Evolutionary conservation across 129 eudicot genomes (phyloP).

Genomic region (Oenanthe sinensis): DNA sequence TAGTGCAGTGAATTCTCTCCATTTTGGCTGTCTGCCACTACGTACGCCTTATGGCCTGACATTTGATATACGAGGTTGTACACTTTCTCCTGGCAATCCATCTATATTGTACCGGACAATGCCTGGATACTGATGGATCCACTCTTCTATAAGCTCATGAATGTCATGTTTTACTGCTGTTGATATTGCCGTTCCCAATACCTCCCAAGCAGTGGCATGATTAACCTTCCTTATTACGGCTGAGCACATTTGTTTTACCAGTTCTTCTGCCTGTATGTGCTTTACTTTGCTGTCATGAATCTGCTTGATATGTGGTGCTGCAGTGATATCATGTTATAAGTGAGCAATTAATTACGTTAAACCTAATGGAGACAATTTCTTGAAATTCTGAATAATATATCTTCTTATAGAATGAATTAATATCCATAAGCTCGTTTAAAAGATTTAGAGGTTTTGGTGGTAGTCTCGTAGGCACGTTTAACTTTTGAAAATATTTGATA

Average conservation of each 20-base stretch:
- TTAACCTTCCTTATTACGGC: neutral
- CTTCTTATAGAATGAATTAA: too few species aligned
- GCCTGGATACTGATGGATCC: neutral
- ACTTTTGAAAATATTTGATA: too few species aligned
- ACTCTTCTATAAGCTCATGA: constrained; percentile 4
- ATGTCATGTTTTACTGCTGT: neutral
- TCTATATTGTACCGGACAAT: neutral
- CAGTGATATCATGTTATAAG: neutral
- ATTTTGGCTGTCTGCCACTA: neutral
- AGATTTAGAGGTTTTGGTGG: too few species aligned
- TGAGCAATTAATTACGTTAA: neutral
- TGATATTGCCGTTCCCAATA: neutral
- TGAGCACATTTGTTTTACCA: neutral
- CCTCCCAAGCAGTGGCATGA: neutral
- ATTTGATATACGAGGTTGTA: constrained; percentile 5
- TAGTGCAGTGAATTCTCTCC: neutral
- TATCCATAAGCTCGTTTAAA: neutral
- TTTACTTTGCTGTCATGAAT: neutral
- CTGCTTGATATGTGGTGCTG: neutral
- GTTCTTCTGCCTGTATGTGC: neutral
- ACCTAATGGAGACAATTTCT: neutral
- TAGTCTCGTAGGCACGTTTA: neutral
- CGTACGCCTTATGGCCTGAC: neutral
- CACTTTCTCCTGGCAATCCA: constrained; percentile 3
- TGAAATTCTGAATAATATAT: too few species aligned